Conservation (phyloP, 2,329 filamentous ascomycete genomes). For the Botrytis pseudocinerea region DNA sequence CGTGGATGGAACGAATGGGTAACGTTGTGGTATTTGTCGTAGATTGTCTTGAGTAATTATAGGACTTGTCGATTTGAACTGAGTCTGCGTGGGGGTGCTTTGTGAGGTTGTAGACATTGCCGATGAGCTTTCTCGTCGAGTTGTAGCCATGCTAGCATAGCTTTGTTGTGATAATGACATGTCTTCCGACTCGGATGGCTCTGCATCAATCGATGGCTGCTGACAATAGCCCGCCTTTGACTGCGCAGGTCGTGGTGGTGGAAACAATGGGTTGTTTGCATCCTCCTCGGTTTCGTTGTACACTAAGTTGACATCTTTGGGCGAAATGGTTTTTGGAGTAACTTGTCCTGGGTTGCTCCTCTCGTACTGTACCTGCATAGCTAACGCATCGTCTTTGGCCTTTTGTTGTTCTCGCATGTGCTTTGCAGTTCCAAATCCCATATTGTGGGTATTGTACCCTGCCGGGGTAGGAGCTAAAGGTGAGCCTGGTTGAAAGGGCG, state of each 20-base stretch:
- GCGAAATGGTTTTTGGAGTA: slow-evolving; percentile 85
- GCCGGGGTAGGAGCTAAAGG: slow-evolving; percentile 52
- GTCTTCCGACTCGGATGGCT: slow-evolving; percentile 41
- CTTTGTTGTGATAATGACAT: slow-evolving; percentile 41
- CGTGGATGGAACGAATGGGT: slow-evolving; percentile 38
- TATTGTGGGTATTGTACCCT: slow-evolving; percentile 43
- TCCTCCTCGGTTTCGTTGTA: slow-evolving; percentile 76
- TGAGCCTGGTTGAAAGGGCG: slow-evolving; percentile 77
- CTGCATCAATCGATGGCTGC: slow-evolving; percentile 34
- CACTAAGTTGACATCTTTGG: slow-evolving; percentile 86
- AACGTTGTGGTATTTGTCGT: slow-evolving; percentile 37
- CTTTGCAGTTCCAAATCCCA: slow-evolving; percentile 55
- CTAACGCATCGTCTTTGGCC: slow-evolving; percentile 57
- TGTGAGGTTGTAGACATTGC: slow-evolving; percentile 40
- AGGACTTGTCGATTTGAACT: slow-evolving; percentile 50
- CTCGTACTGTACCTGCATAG: slow-evolving; percentile 45
- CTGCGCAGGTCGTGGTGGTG: slow-evolving; percentile 50
- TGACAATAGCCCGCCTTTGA: slow-evolving; percentile 44
- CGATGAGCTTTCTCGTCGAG: slow-evolving; percentile 43
- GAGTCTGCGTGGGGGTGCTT: slow-evolving; percentile 36
- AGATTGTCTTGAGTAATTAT: slow-evolving; percentile 37
- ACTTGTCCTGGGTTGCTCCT: slow-evolving; percentile 44
- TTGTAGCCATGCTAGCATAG: slow-evolving; percentile 47
- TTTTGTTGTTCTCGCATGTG: slow-evolving; percentile 62
- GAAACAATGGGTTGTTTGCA: slow-evolving; percentile 66